Evolutionary conservation across 768 basidiomycete genomes (phyloP), one percentile per base, ranked within the genome.

Genomic region (Leccinum rimulosum): DNA sequence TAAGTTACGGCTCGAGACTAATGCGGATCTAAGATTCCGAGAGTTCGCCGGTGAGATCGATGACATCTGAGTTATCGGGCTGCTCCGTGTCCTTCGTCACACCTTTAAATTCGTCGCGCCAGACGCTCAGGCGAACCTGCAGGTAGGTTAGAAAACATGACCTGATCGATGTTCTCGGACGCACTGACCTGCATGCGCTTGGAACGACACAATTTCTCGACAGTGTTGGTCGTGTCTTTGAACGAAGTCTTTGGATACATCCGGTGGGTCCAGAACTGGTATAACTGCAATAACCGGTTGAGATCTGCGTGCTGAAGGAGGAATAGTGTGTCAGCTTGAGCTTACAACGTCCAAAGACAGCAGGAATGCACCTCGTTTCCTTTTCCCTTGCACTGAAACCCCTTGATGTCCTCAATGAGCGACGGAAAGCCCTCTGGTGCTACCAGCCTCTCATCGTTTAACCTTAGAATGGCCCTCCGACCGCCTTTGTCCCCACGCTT

Each of bases 191-290:
- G 82, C 87, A 97, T 90, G 14, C 90, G 83, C 53, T 85, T 85
- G 8, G 90, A 87, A 64, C 90, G 90, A 68, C 93, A 97, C 11
- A 97, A 73, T 65, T 88, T 92, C 77, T 99, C 96, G 14, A 98
- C 84, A 10, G 89, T 82, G 33, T 84, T 76, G 5, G 96, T 85
- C 0, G 93, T 96, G 67, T 97, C 95, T 49, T 80, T 80, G 72
- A 98, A 97, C 45, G 88, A 86, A 4, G 84, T 87, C 67, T 89
- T 93, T 4, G 97, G 97, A 69, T 89, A 95, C 79, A 99, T 80
- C 66, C 82, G 83, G 75, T 98, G 96, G 6, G 93, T 83, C 97
- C 97, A 99, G 66, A 94, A 90, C 68, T 95, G 93, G 70, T 98
- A 98, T 36, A 90, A 76, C 61, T 87, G 84, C 56, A 98, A 77